Base-by-base conservation (phyloP, 805 yeast genomes). In the Starmerella geochares region DNA sequence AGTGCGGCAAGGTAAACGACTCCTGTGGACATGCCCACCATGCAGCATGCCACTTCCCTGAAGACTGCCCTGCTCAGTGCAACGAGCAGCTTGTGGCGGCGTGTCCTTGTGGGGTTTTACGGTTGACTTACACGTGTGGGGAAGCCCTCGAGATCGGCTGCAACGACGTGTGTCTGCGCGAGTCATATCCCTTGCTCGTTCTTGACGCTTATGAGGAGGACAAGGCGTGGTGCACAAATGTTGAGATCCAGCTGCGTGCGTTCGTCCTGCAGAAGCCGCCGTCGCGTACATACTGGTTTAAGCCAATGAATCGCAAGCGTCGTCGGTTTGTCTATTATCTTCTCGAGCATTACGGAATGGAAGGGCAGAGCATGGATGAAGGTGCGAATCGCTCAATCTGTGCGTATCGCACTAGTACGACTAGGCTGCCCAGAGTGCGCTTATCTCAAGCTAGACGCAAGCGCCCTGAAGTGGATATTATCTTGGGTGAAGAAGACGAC, bases 281-380 rank as follows among this genome's bases (percentile, higher is more conserved):
- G n/a, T 58, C 64, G 17, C 69, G 72, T 25, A 63, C 76, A 0
- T 65, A 76, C 54, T 80, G 80, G 63, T 83, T 87, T 65, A 79
- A 79, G 27, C 82, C 90, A 10, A 84, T 86, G 94, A 71, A 68
- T 45, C 63, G 69, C n/a, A 72, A 78, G 2, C 90, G 84, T 62
- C 71, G 96, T 37, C 67, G 71, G 47, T 84, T 84, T 59, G 67
- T 86, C 17, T 87, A 80, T 58, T 79, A 76, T 41, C 59, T 87
- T 25, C 79, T 86, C 0, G 76, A 71, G 29, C 65, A 77, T 0
- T 85, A 71, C 61, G 71, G 74, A 9, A 58, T 86, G 5, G 78
- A 73, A 56, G 71, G 84, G 0, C 88, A 83, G 58, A 76, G 88
- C 3, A 87, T 84, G 52, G 95, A 85, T 64, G 75, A 73, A 3